Conservation (phyloP, 257 asterid species). For the Euphrasia confusa region DNA sequence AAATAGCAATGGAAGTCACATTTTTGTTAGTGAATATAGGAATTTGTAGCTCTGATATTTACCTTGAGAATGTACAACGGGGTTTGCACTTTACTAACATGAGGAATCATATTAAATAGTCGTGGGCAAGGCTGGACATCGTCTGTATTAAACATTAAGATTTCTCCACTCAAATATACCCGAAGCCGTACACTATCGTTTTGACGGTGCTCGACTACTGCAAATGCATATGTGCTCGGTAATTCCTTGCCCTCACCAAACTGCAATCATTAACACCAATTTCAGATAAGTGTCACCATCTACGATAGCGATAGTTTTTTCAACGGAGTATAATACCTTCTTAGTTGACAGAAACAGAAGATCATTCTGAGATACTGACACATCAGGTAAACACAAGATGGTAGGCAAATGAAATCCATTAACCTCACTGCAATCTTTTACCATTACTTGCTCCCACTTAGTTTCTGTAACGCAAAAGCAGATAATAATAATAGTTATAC, state of each 20-base stretch:
- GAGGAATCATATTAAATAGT: conserved; percentile 53
- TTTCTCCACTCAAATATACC: conserved; percentile 68
- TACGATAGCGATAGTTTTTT: not conserved
- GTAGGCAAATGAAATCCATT: conserved; percentile 68
- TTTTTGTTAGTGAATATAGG: conserved; percentile 11
- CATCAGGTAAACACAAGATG: conserved; percentile 38
- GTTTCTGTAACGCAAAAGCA: conserved; percentile 42
- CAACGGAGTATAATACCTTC: conserved; percentile 41
- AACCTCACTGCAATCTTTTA: conserved; percentile 59
- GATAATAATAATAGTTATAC: conserved; percentile 5
- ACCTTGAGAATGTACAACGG: conserved; percentile 57
- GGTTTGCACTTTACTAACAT: conserved; percentile 42
- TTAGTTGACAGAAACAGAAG: conserved; percentile 57
- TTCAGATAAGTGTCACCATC: conserved; percentile 15
- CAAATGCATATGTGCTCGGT: conserved; percentile 84
- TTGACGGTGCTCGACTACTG: conserved; percentile 88
- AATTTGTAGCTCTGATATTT: conserved; percentile 7
- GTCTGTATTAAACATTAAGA: conserved; percentile 44
- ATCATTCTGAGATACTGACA: conserved; percentile 61
- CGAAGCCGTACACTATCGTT: conserved; percentile 60
- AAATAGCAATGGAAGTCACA: conserved; percentile 8
- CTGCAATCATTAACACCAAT: conserved; percentile 31
- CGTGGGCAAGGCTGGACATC: conserved; percentile 52
- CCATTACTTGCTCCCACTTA: conserved; percentile 40
- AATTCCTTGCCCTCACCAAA: conserved; percentile 55